These are phyloP conservation scores for Penicillium sp. DNA, from an alignment of 2,329 filamentous ascomycete species.

Conservation along the genomic window DNA sequence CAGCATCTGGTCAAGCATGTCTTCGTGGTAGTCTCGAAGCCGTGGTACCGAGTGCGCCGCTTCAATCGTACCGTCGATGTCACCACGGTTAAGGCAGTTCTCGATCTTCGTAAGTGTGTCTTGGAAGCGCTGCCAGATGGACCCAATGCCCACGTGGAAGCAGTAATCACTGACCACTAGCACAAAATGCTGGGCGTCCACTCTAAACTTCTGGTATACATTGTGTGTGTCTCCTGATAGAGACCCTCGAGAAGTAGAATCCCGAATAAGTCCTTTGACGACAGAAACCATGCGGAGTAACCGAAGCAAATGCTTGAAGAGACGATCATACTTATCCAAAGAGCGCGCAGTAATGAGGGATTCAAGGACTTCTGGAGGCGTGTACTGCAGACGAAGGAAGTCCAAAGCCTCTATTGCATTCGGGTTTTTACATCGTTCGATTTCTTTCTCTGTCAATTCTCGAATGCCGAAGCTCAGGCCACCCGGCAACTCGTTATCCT, in stretches of 20 bases:
- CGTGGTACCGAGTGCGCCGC: constrained; percentile 61
- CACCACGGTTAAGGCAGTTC: constrained; percentile 49
- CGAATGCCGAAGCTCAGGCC: constrained; percentile 81
- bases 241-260: constrained; percentile 45
- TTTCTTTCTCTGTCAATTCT: constrained; percentile 72
- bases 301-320: constrained; percentile 78
- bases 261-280: constrained; percentile 61
- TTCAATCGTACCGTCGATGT: constrained; percentile 46
- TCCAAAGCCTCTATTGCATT: constrained; percentile 85
- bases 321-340: constrained; percentile 75
- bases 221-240: constrained; percentile 37
- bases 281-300: constrained; percentile 77
- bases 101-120: constrained; percentile 63
- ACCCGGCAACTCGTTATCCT: constrained; percentile 55
- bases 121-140: constrained; percentile 71
- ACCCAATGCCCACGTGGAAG: constrained; percentile 71
- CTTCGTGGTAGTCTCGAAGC: constrained; percentile 67
- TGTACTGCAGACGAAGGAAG: constrained; percentile 84
- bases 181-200: constrained; percentile 79
- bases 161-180: constrained; percentile 71
- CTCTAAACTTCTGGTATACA: constrained; percentile 60
- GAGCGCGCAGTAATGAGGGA: constrained; percentile 68
- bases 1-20: constrained; percentile 71
- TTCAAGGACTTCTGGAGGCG: constrained; percentile 67
- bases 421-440: constrained; percentile 78